Conservation (phyloP, 1,284 basidiomycete species). For the Caloboletus firmus region DNA sequence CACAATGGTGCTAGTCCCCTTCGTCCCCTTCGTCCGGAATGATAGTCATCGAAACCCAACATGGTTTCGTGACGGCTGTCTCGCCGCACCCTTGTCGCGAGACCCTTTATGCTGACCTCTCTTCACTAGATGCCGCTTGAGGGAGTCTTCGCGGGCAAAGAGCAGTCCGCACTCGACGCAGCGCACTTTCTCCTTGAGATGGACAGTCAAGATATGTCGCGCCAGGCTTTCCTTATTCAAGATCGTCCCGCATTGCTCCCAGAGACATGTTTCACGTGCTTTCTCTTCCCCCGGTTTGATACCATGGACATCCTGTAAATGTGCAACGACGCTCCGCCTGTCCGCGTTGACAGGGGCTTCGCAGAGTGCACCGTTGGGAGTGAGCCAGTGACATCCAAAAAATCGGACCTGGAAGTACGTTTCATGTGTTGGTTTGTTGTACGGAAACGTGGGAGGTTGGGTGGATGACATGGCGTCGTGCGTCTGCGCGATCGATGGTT, state of each 20-base stretch:
- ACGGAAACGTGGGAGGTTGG: neutral
- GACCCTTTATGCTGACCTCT: conserved; percentile 12
- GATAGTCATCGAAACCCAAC: neutral
- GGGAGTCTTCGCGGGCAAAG: conserved; percentile 32
- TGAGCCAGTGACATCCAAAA: conserved; percentile 17
- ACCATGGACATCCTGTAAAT: conserved; percentile 15
- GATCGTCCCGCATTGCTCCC: conserved; percentile 12
- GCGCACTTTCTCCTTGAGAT: conserved; percentile 14
- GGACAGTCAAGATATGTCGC: conserved; percentile 25
- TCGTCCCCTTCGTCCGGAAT: neutral
- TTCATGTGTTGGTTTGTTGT: neutral
- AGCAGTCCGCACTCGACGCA: conserved; percentile 9
- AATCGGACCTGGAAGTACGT: neutral
- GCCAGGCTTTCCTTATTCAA: conserved; percentile 30
- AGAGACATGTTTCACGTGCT: conserved; percentile 11
- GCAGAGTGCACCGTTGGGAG: conserved; percentile 2
- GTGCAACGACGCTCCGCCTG: conserved; percentile 20
- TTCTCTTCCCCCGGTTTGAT: conserved; percentile 26
- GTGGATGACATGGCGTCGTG: neutral
- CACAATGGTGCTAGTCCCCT: neutral
- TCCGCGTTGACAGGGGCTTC: neutral
- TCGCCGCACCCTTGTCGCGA: neutral
- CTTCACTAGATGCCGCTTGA: conserved; percentile 25
- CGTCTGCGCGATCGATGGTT: neutral
- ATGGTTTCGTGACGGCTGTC: neutral